Conservation (phyloP, 306 rosid genomes). For the Calophaca sinica region DNA sequence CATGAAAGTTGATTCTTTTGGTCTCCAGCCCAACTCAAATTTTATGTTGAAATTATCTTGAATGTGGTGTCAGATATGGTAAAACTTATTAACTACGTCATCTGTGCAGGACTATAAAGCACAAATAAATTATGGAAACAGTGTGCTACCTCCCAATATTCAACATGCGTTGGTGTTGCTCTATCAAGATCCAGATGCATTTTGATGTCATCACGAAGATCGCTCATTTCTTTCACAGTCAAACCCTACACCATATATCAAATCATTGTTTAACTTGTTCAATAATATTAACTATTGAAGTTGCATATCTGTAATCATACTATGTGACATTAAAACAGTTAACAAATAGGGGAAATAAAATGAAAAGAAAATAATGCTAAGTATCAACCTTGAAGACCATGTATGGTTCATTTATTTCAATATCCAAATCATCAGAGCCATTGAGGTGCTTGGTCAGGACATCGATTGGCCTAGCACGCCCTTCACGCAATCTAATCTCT, state of each 20-base stretch:
- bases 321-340: not conserved
- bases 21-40: constrained; percentile 18
- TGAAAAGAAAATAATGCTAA: not conserved
- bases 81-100: not conserved
- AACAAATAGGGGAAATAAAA: constrained; percentile 20
- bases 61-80: not conserved
- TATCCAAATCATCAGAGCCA: constrained; percentile 86
- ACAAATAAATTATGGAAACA: constrained; percentile 36
- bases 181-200: constrained; percentile 99
- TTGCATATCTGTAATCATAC: not conserved
- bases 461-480: constrained; percentile 95
- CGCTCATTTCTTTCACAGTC: constrained; percentile 94
- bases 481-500: constrained; percentile 96
- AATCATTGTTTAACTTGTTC: constrained; percentile 37
- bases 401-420: constrained; percentile 91
- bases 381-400: constrained; percentile 86
- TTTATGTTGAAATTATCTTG: not conserved
- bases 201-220: constrained; percentile 95
- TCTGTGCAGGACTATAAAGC: constrained; percentile 17
- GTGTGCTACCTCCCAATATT: constrained; percentile 88
- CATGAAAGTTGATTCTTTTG: constrained; percentile 13
- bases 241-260: constrained; percentile 72
- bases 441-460: constrained; percentile 82
- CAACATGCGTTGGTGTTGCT: constrained; percentile 87
- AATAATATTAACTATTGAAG: constrained; percentile 28